phyloP scores from a whole-genome alignment of 306 rosid genomes.

The Luffa acutangula region DNA sequence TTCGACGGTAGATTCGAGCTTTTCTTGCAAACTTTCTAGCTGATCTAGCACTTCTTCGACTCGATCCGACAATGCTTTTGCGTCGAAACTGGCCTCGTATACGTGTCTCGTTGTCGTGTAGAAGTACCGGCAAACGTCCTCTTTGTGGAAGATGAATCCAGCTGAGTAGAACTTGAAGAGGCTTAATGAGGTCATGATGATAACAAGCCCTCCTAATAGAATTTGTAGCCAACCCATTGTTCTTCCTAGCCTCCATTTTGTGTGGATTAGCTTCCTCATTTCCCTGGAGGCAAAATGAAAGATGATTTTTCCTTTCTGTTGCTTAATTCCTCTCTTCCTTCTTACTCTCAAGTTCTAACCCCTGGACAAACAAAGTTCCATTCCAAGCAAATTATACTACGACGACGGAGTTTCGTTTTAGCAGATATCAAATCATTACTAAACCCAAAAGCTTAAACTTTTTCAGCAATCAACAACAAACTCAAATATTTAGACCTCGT shows the following conservation, averaged over 20 bases:
- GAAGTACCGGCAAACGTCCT: conserved; percentile 49
- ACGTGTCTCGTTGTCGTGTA: conserved; percentile 24
- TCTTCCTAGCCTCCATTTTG: conserved; percentile 34
- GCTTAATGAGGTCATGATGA: conserved; percentile 47
- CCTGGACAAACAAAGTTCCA: not conserved
- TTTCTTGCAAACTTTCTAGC: conserved; percentile 54
- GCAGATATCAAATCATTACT: not conserved
- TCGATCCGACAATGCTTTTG: conserved; percentile 43
- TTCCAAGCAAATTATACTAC: not conserved
- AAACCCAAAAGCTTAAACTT: not conserved
- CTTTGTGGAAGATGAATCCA: conserved; percentile 55
- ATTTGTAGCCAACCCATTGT: conserved; percentile 62
- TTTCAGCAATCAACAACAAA: not conserved
- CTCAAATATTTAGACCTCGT: too few relatives aligned
- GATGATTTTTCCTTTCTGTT: conserved; percentile 5
- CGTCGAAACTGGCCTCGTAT: conserved; percentile 40
- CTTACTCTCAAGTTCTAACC: not conserved
- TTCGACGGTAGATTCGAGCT: conserved; percentile 47
- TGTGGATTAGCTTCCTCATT: conserved; percentile 45
- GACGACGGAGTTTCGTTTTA: not conserved
- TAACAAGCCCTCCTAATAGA: conserved; percentile 56
- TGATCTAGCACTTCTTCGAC: conserved; percentile 48
- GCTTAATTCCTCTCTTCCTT: not conserved
- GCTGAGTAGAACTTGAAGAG: conserved; percentile 59
- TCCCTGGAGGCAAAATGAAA: not conserved